phyloP scores from a whole-genome alignment of 371 early-diverging fungal species.

The Actinomortierella ambigua region DNA sequence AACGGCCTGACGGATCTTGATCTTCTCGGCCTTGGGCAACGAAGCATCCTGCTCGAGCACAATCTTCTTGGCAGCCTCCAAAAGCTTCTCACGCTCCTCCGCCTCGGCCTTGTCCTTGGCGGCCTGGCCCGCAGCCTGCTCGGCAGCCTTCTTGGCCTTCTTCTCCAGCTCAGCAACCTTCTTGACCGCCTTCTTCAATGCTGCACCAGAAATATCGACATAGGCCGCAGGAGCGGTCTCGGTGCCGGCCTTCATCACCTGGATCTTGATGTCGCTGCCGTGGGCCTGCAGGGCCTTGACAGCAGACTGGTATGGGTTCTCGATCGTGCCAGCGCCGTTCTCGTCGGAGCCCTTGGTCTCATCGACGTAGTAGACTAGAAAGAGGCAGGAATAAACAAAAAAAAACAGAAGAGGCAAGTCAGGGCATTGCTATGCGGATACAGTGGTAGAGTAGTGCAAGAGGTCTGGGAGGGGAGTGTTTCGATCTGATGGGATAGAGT shows the following conservation, averaged over 20 bases:
- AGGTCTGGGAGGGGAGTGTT: no score
- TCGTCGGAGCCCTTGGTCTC: conserved; percentile 79
- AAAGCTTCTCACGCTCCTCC: conserved; percentile 74
- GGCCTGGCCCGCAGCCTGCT: conserved; percentile 69
- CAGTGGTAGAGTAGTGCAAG: no score
- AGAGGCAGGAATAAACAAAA: not conserved
- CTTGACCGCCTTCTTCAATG: conserved; percentile 92
- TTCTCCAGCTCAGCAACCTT: conserved; percentile 70
- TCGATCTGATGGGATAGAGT: no score
- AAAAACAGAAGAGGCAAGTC: no score
- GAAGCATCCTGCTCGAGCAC: conserved; percentile 76
- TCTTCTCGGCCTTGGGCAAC: conserved; percentile 82
- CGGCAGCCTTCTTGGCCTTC: conserved; percentile 75
- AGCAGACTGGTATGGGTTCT: conserved; percentile 72
- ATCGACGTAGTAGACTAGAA: conserved; percentile 59
- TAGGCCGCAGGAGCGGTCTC: conserved; percentile 48
- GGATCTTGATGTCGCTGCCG: conserved; percentile 59
- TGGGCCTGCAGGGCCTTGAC: conserved; percentile 65
- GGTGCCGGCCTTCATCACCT: conserved; percentile 73
- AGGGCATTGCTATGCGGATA: no score
- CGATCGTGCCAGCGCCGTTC: conserved; percentile 65
- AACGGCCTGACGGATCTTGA: conserved; percentile 78
- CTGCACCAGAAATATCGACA: conserved; percentile 83
- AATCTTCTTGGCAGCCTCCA: conserved; percentile 88
- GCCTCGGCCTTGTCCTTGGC: conserved; percentile 69